These are phyloP conservation scores for Fusarium domesticum DNA, from an alignment of 2,329 filamentous ascomycete species.

Conservation along the genomic window DNA sequence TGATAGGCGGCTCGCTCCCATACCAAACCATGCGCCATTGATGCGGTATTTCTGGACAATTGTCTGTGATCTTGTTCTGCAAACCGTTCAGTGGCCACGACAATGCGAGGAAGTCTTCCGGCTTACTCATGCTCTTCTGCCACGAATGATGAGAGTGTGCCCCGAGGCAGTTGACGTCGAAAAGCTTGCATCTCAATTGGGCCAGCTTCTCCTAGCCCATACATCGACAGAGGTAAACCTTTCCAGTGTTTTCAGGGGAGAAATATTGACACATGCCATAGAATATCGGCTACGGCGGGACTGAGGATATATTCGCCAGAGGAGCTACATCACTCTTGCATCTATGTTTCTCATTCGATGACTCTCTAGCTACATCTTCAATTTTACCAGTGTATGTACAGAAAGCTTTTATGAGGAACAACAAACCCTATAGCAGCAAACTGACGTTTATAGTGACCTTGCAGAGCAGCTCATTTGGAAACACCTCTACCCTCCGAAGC, in stretches of 20 bases:
- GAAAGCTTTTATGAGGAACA: background rate
- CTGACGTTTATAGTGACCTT: conserved; percentile 26
- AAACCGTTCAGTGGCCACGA: conserved; percentile 29
- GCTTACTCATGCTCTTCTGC: conserved; percentile 41
- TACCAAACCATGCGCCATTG: conserved; percentile 11
- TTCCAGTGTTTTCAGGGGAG: background rate
- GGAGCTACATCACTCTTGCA: conserved; percentile 33
- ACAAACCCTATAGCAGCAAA: no score
- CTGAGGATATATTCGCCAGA: conserved; percentile 30
- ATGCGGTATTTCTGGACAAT: conserved; percentile 33
- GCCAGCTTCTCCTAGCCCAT: conserved; percentile 39
- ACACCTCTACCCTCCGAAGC: conserved; percentile 63
- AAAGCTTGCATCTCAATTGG: conserved; percentile 29
- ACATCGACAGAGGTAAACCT: conserved; percentile 39
- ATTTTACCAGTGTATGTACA: conserved; percentile 28
- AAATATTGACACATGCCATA: conserved; percentile 11
- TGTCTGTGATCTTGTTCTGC: conserved; percentile 34
- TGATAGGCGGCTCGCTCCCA: background rate
- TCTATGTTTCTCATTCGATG: conserved; percentile 32
- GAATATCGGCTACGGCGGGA: conserved; percentile 28
- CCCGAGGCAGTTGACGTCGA: conserved; percentile 33
- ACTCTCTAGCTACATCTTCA: conserved; percentile 21
- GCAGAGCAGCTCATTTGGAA: conserved; percentile 53
- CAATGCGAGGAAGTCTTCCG: conserved; percentile 47
- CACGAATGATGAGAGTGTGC: conserved; percentile 28